Evolutionary conservation across 306 rosid species (phyloP), one percentile per base, ranked within the genome.

Genomic region (Crotalaria pallida): DNA sequence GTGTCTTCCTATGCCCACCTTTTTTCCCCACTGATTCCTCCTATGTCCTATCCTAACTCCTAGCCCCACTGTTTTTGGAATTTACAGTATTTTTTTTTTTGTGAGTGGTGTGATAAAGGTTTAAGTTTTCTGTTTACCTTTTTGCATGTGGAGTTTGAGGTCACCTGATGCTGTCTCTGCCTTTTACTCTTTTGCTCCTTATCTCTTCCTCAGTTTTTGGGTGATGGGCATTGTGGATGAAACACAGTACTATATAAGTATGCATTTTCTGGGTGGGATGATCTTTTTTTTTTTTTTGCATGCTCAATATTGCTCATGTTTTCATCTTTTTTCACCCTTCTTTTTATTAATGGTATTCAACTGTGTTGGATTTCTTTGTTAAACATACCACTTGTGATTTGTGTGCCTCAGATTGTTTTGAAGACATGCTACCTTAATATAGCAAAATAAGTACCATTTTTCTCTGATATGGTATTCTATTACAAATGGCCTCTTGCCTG

Each of bases 141-240:
- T 72, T 47, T 88, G 92, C 91, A 81, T 86, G 89, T 75, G 67
- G 71, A 60, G 83, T 77, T 79, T 85, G 84, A 67, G 80, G 66
- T 83, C 81, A 67, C n/a, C 59, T 76, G 75, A 38, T 83, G 72
- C 24, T 69, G 68, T 50, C 31, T 58, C 61, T 76, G 65, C 5
- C n/a, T 40, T 0, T 44, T 17, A 13, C 75, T 56, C 55, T 72
- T 73, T 77, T 65, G 59, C 64, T 75, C 68, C 27, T 73, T 70
- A 62, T 69, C 43, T 55, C 64, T 29, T 76, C 78, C 48, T 69
- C 6, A 21, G 36, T 65, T 43, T 63, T 13, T 18, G n/a, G 9
- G 27, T 10, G 10, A 63, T 77, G 70, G 33, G 6, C 68, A 23
- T 62, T 67, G 49, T 50, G 47, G 47, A 40, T 22, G n/a, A n/a